A percentile compares a stretch with the other conserved stretches of the same genome.
Conservation (phyloP, 192 early-diverging fungal genomes). For the Pecoramyces ruminantium region DNA sequence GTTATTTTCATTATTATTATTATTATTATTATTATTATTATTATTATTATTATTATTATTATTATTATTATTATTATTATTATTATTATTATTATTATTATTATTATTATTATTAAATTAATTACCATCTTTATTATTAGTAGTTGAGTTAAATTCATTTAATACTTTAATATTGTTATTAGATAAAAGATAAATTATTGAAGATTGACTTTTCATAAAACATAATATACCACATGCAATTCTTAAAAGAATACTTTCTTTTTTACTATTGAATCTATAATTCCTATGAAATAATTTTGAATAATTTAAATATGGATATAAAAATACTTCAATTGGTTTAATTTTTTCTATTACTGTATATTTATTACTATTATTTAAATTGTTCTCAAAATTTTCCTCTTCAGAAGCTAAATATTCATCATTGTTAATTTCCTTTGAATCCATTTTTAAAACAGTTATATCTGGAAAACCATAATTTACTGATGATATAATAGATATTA, state of each 20-base stretch:
- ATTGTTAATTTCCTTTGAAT: not conserved
- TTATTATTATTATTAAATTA: too few relatives aligned
- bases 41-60: too few relatives aligned
- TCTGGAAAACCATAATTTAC: not conserved
- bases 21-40: too few relatives aligned
- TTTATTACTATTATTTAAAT: not conserved
- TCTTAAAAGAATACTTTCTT: not conserved
- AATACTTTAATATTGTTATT: not conserved
- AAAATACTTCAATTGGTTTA: not conserved
- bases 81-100: too few relatives aligned
- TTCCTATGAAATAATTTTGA: not conserved
- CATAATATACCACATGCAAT: not conserved
- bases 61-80: too few relatives aligned
- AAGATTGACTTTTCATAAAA: not conserved
- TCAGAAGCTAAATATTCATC: not conserved
- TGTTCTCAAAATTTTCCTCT: not conserved
- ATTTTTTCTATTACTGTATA: not conserved
- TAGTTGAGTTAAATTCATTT: not conserved
- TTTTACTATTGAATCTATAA: not conserved
- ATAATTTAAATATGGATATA: not conserved
- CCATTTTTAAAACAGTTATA: not conserved
- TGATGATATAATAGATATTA: not conserved
- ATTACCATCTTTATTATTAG: not conserved
- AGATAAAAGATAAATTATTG: not conserved
- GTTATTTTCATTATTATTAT: too few relatives aligned